These are phyloP conservation scores for Glebionis coronaria DNA, from an alignment of 129 eudicot genomes.

Conservation along the genomic window DNA sequence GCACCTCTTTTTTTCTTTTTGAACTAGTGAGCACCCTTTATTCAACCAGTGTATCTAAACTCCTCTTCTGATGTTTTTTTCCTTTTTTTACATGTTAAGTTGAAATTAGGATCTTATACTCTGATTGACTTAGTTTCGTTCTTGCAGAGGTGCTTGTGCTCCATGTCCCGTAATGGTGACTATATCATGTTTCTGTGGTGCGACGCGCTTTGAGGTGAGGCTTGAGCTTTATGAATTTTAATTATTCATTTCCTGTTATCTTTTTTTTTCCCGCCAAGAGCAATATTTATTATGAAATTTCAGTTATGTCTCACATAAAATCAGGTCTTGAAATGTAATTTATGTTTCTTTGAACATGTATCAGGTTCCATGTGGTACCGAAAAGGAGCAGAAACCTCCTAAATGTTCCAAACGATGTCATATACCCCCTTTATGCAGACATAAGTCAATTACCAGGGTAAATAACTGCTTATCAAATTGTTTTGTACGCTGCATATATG, in stretches of 20 bases:
- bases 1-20: no score
- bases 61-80: no score
- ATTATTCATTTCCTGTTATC: neutral
- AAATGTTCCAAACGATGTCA: conserved; percentile 73
- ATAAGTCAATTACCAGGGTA: conserved; percentile 63
- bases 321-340: conserved; percentile 8
- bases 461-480: neutral
- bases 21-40: no score
- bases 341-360: conserved; percentile 15
- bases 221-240: conserved; percentile 21
- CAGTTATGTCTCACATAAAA: conserved; percentile 9
- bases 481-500: neutral
- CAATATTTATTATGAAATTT: conserved; percentile 3
- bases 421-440: conserved; percentile 75
- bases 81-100: no score
- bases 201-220: conserved; percentile 86
- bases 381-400: conserved; percentile 91
- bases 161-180: conserved; percentile 98
- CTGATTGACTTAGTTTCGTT: conserved; percentile 20
- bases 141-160: conserved; percentile 96
- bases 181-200: conserved; percentile 88
- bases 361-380: conserved; percentile 98
- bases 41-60: no score
- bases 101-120: neutral
- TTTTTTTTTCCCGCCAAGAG: neutral